Percentiles rank a stretch among this genome's conserved stretches.
Evolutionary conservation across 495 filamentous ascomycete species (phyloP).

Genomic region (Tuber calosporum): DNA sequence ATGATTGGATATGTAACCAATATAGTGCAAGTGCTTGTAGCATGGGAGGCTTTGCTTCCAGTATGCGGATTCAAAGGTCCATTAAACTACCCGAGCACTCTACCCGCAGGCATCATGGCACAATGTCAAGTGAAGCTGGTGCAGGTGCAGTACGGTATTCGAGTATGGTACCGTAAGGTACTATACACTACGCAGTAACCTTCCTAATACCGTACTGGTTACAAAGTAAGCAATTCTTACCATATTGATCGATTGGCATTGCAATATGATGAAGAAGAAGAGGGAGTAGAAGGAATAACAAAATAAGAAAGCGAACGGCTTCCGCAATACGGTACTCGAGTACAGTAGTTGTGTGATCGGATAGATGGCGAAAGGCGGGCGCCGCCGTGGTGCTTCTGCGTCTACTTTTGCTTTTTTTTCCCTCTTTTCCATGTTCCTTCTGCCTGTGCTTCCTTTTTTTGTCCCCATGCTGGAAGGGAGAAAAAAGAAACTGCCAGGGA

Average conservation of each 20-base stretch:
- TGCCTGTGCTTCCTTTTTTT: neutral
- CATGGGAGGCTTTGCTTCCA: neutral
- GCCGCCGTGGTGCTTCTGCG: neutral
- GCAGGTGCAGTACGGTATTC: too few relatives aligned
- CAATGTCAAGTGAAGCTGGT: neutral
- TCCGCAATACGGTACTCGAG: too few relatives aligned
- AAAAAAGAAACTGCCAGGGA: neutral
- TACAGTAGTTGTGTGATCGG: neutral
- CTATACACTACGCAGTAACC: neutral
- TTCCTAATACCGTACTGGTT: neutral
- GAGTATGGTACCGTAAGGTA: too few relatives aligned
- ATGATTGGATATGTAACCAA: neutral
- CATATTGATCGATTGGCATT: neutral
- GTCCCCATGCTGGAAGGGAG: neutral
- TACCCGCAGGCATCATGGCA: neutral
- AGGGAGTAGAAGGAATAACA: neutral
- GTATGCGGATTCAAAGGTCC: neutral
- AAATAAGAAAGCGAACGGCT: neutral
- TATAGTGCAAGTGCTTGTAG: too few relatives aligned
- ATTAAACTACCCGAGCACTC: slow-evolving; percentile 1
- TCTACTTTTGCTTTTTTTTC: neutral
- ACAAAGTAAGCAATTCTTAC: neutral
- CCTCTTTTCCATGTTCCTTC: too few relatives aligned
- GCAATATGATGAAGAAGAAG: neutral
- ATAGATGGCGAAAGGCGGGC: too few relatives aligned